These are phyloP conservation scores for Castanopsis chinensis DNA, from an alignment of 306 rosid species.

Conservation along the genomic window DNA sequence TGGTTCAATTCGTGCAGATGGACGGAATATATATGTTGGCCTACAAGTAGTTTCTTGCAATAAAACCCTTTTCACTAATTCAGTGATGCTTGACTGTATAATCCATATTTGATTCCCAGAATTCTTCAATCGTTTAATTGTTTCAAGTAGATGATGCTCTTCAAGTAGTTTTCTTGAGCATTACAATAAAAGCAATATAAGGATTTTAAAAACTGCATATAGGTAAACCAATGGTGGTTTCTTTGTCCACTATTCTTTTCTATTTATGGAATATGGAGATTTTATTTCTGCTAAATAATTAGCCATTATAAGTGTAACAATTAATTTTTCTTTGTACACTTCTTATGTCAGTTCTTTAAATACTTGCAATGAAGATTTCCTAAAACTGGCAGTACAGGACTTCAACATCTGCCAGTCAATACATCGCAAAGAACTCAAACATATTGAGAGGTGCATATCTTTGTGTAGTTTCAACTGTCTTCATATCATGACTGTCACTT, in stretches of 20 bases:
- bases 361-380: slow-evolving; percentile 58
- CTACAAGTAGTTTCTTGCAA: slow-evolving; percentile 49
- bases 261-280: background rate
- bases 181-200: slow-evolving; percentile 49
- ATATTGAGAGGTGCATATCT: slow-evolving; percentile 50
- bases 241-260: background rate
- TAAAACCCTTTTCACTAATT: background rate
- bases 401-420: slow-evolving; percentile 68
- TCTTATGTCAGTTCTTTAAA: slow-evolving; percentile 49
- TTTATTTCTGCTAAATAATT: background rate
- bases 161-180: slow-evolving; percentile 54
- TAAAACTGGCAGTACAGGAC: slow-evolving; percentile 74
- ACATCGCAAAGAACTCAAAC: slow-evolving; percentile 57
- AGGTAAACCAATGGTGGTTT: slow-evolving; percentile 33
- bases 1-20: slow-evolving; percentile 22
- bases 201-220: slow-evolving; percentile 65
- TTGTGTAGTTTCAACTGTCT: background rate
- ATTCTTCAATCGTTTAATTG: slow-evolving; percentile 11
- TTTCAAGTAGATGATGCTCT: slow-evolving; percentile 61
- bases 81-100: background rate
- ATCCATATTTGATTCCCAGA: background rate
- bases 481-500: background rate
- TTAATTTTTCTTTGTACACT: background rate
- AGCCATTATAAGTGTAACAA: background rate
- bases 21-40: slow-evolving; percentile 29